Percentiles rank a stretch among this genome's conserved stretches.
Evolutionary conservation across 208 protist genomes (phyloP).

Genomic region (Acanthamoeba triangularis): DNA sequence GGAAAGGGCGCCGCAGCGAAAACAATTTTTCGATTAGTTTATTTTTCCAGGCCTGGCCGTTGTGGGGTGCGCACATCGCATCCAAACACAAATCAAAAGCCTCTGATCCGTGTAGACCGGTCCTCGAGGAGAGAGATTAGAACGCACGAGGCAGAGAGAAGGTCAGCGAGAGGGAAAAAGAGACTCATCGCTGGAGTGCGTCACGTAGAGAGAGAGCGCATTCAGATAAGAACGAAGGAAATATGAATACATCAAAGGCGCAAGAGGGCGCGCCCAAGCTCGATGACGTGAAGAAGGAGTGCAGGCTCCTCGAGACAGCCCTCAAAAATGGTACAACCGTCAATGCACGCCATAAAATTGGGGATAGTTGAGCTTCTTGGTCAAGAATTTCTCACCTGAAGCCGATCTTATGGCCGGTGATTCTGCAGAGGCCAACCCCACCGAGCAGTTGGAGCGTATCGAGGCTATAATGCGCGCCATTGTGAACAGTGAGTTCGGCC

Average conservation of each 20-base stretch:
- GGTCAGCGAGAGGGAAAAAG: neutral
- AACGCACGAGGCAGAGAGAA: neutral
- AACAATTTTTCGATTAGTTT: neutral
- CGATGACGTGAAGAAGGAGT: constrained; percentile 66
- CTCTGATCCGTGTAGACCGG: neutral
- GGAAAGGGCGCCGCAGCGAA: neutral
- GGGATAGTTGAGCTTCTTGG: neutral
- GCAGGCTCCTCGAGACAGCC: neutral
- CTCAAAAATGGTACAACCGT: constrained; percentile 24
- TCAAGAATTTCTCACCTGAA: neutral
- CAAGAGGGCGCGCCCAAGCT: neutral
- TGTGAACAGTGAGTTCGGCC: constrained; percentile 14
- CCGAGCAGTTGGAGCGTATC: constrained; percentile 10
- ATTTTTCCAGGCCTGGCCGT: neutral
- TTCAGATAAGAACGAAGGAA: neutral
- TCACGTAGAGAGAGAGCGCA: neutral
- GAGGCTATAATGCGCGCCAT: constrained; percentile 26
- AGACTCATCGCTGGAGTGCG: neutral
- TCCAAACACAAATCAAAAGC: neutral
- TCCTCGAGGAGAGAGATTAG: neutral
- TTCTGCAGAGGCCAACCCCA: constrained; percentile 2
- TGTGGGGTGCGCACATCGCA: neutral
- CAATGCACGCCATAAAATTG: neutral
- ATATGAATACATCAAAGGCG: neutral
- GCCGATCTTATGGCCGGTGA: neutral